phyloP scores from a whole-genome alignment of 2,329 filamentous ascomycete species.

The Simplicillium aogashimaense region DNA sequence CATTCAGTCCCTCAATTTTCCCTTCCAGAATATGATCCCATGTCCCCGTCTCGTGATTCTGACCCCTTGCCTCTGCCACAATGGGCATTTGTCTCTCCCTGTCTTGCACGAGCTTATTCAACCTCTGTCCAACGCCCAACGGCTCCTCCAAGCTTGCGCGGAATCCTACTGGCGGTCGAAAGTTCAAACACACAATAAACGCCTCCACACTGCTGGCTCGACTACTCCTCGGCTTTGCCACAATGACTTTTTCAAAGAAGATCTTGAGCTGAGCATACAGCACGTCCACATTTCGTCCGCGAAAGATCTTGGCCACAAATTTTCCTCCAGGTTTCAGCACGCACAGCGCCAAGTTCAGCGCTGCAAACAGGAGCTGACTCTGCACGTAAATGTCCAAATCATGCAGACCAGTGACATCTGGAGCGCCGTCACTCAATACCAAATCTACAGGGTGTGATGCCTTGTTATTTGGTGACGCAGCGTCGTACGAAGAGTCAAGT shows the following conservation, averaged over 20 bases:
- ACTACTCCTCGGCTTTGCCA: slow-evolving; percentile 89
- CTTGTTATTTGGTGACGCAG: slow-evolving; percentile 20
- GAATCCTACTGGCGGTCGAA: slow-evolving; percentile 69
- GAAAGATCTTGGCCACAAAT: slow-evolving; percentile 97
- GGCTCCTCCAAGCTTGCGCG: slow-evolving; percentile 66
- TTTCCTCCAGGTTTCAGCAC: slow-evolving; percentile 88
- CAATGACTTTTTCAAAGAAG: slow-evolving; percentile 76
- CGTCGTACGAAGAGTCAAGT: slow-evolving; percentile 62
- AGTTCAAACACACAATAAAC: slow-evolving; percentile 91
- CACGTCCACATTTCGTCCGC: slow-evolving; percentile 88
- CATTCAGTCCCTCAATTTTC: slow-evolving; percentile 10
- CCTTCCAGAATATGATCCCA: slow-evolving; percentile 23
- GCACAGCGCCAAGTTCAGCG: slow-evolving; percentile 85
- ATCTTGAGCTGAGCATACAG: slow-evolving; percentile 89
- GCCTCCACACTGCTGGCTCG: slow-evolving; percentile 95
- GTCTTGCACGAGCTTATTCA: slow-evolving; percentile 39
- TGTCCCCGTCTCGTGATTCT: slow-evolving; percentile 31
- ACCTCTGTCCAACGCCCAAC: slow-evolving; percentile 51
- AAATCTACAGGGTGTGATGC: slow-evolving; percentile 77
- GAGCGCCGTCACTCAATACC: slow-evolving; percentile 89
- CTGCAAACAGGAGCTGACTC: slow-evolving; percentile 87
- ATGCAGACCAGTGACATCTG: slow-evolving; percentile 92
- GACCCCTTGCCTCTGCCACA: slow-evolving; percentile 30
- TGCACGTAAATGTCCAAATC: slow-evolving; percentile 98
- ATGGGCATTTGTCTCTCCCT: slow-evolving; percentile 28